Evolutionary conservation across 441 rosid genomes (phyloP).

Genomic region (Manihot esculenta): DNA sequence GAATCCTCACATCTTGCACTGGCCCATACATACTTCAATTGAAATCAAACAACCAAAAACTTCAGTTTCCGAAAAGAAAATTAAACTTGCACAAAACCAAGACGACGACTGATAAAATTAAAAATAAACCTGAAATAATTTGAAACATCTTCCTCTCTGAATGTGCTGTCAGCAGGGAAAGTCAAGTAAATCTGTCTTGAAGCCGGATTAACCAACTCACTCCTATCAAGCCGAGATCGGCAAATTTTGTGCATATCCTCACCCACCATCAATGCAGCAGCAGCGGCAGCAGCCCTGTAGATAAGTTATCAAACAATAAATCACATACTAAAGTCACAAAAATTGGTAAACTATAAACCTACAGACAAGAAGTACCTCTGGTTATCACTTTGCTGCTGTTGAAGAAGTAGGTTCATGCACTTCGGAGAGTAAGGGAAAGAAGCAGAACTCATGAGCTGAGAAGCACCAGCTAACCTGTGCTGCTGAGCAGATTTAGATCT

Average conservation of each 20-base stretch:
- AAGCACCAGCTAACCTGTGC: conserved; percentile 46
- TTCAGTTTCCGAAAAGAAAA: no score
- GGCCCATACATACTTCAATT: no score
- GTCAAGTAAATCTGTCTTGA: no score
- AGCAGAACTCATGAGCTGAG: conserved; percentile 44
- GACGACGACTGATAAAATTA: neutral
- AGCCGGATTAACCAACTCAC: conserved; percentile 57
- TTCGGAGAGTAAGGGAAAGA: conserved; percentile 63
- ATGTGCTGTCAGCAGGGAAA: no score
- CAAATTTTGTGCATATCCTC: conserved; percentile 63
- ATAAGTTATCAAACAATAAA: neutral
- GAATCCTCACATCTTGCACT: no score
- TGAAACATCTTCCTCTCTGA: no score
- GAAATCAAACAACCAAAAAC: no score
- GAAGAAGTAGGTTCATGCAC: conserved; percentile 57
- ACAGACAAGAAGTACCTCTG: conserved; percentile 47
- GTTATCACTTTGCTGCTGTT: conserved; percentile 57
- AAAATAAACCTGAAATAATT: neutral
- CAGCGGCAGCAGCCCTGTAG: conserved; percentile 43
- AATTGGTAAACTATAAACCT: neutral
- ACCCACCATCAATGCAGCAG: conserved; percentile 64
- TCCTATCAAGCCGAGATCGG: conserved; percentile 74
- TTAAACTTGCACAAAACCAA: neutral
- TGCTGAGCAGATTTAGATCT: conserved; percentile 74
- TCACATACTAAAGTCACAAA: neutral